Conservation (phyloP, 768 basidiomycete species). For the Mycena galericulata region DNA sequence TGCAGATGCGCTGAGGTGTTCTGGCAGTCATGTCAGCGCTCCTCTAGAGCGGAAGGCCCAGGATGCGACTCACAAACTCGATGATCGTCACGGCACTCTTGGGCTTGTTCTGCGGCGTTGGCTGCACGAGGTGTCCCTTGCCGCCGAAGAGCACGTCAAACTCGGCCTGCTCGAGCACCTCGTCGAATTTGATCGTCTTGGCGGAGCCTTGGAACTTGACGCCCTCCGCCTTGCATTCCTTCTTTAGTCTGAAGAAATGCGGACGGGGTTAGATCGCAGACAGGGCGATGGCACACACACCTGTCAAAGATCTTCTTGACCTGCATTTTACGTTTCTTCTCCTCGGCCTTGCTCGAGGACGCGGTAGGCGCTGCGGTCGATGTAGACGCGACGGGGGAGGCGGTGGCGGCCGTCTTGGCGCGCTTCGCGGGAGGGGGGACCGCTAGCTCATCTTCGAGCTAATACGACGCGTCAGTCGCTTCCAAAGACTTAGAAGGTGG, state of each 20-base stretch:
- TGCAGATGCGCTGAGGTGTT: slow-evolving; percentile 37
- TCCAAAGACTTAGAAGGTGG: not conserved
- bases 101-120: slow-evolving; percentile 55
- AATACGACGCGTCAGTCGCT: not conserved
- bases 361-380: slow-evolving; percentile 37
- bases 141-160: slow-evolving; percentile 51
- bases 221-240: slow-evolving; percentile 52
- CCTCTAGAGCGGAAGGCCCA: not conserved
- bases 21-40: slow-evolving; percentile 15
- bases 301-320: slow-evolving; percentile 55
- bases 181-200: slow-evolving; percentile 55
- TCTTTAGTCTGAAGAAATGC: slow-evolving; percentile 46
- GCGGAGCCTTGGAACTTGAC: slow-evolving; percentile 54
- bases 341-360: slow-evolving; percentile 46
- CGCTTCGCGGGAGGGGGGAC: slow-evolving; percentile 47
- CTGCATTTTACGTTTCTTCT: slow-evolving; percentile 54
- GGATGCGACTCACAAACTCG: slow-evolving; percentile 44
- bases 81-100: slow-evolving; percentile 56
- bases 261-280: not conserved
- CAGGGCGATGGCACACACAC: slow-evolving; percentile 30
- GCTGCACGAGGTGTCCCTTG: slow-evolving; percentile 51
- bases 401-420: slow-evolving; percentile 40
- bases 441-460: slow-evolving; percentile 50
- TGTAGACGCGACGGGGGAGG: slow-evolving; percentile 25
- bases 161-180: slow-evolving; percentile 50